These are phyloP conservation scores for Podospora appendiculata DNA, from an alignment of 495 filamentous ascomycete genomes.

Conservation along the genomic window DNA sequence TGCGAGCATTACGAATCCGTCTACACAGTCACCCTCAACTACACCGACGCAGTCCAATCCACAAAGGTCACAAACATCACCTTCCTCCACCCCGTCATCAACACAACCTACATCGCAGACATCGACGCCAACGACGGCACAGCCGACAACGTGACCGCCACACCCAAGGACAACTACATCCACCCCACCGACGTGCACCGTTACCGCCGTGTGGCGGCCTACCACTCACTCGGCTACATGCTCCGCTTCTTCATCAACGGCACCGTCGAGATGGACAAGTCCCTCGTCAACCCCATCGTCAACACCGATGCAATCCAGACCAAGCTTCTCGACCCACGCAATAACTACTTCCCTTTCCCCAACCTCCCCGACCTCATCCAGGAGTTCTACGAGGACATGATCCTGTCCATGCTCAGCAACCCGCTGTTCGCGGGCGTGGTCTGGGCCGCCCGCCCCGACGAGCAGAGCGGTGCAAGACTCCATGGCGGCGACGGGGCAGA, in stretches of 20 bases:
- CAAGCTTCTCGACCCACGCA: constrained; percentile 19
- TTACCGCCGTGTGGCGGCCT: constrained; percentile 27
- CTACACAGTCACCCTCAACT: constrained; percentile 27
- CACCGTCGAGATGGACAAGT: constrained; percentile 21
- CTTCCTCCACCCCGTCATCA: constrained; percentile 22
- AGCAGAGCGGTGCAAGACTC: constrained; percentile 12
- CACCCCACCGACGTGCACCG: constrained; percentile 14
- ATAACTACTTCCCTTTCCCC: constrained; percentile 20
- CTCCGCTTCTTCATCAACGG: constrained; percentile 28
- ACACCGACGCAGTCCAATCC: constrained; percentile 17
- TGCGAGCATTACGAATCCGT: constrained; percentile 32
- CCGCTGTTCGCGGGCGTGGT: constrained; percentile 26
- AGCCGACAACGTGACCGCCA: constrained; percentile 29
- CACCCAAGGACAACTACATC: constrained; percentile 25
- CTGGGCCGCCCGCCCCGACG: constrained; percentile 25
- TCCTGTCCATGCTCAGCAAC: constrained; percentile 26
- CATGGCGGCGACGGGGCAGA: neutral
- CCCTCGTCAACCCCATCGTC: constrained; percentile 23
- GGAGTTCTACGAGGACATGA: constrained; percentile 27
- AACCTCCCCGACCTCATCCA: constrained; percentile 15
- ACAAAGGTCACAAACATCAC: constrained; percentile 19
- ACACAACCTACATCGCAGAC: constrained; percentile 25
- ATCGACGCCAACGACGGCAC: constrained; percentile 28
- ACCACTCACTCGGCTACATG: constrained; percentile 24
- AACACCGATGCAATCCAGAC: constrained; percentile 30